These are phyloP conservation scores for Carpinus viminea DNA, from an alignment of 306 rosid species.

Conservation along the genomic window DNA sequence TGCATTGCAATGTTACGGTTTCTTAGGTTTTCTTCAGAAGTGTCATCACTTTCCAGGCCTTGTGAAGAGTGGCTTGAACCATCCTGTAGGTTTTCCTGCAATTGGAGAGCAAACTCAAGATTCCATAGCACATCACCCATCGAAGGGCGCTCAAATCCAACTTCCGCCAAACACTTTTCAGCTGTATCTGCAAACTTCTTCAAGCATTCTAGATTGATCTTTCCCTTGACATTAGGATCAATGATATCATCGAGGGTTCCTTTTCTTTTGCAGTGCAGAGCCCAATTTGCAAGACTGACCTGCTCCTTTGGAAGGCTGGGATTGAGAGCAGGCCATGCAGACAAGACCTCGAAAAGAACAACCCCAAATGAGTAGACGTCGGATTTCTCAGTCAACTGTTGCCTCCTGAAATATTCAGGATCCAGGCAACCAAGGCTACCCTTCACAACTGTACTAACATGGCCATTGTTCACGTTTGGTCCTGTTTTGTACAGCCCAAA, in stretches of 20 bases:
- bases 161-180: slow-evolving; percentile 56
- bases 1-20: slow-evolving; percentile 27
- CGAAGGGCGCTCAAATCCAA: slow-evolving; percentile 49
- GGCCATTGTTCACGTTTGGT: slow-evolving; percentile 43
- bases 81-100: slow-evolving; percentile 33
- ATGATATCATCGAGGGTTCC: slow-evolving; percentile 53
- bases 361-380: slow-evolving; percentile 65
- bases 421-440: slow-evolving; percentile 65
- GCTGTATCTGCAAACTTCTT: slow-evolving; percentile 50
- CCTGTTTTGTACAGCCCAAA: slow-evolving; percentile 67
- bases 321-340: slow-evolving; percentile 55
- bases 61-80: slow-evolving; percentile 29
- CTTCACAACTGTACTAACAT: slow-evolving; percentile 61
- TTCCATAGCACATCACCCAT: slow-evolving; percentile 61
- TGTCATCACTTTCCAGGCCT: slow-evolving; percentile 8
- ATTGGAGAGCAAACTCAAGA: slow-evolving; percentile 55
- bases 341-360: slow-evolving; percentile 52
- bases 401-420: too few relatives aligned
- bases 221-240: slow-evolving; percentile 46
- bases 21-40: slow-evolving; percentile 34
- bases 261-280: slow-evolving; percentile 37
- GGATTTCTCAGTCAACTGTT: slow-evolving; percentile 58
- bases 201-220: slow-evolving; percentile 50
- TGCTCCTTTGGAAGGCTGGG: slow-evolving; percentile 57
- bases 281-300: slow-evolving; percentile 64